Evolutionary conservation across 345 rosid species (phyloP), one percentile per base, ranked within the genome.

Genomic region (Limnanthes douglasii): DNA sequence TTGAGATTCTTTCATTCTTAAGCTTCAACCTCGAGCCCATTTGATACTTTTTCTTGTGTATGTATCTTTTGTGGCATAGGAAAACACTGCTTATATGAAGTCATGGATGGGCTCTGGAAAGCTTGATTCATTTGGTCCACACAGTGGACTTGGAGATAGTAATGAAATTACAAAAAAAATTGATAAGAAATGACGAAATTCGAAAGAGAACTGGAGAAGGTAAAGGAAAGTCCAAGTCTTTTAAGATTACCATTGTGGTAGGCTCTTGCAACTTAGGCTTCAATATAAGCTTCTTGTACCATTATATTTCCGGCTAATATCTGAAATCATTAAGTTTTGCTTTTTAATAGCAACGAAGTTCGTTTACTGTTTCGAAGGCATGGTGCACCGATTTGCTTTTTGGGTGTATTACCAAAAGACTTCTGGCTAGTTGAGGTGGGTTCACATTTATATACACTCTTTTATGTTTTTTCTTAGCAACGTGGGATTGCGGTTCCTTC

Each of bases 261-360:
- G 63, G 86, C 50, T 44, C 43, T 43, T n/a, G n/a, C n/a, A n/a
- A n/a, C n/a, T n/a, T n/a, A n/a, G n/a, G n/a, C n/a, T n/a, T n/a
- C n/a, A n/a, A n/a, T n/a, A n/a, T 63, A 85, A 84, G 57, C 67
- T 69, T 50, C 96, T 80, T 10, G 70, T 80, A 4, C 99, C 99
- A 16, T 56, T 70, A 42, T 90, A 84, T 63, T 56, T 85, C 49
- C 75, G 66, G 46, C 68, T 85, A 43, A 90, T 90, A 54, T 64
- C 94, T 9, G 99, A 90, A 64, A 85, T 80, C 57, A 73, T 90
- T 59, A 42, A 84, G 22, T 53, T 90, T 54, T 78, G 99, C 65
- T 81, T 90, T 47, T 78, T 90, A 56, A 57, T 71, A 28, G 84
- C 99, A 8, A 71, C 83, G 4, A 61, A 62, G 59, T n/a, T n/a